phyloP scores from a whole-genome alignment of 2,329 filamentous ascomycete genomes.

The Trichoderma aggressivum region DNA sequence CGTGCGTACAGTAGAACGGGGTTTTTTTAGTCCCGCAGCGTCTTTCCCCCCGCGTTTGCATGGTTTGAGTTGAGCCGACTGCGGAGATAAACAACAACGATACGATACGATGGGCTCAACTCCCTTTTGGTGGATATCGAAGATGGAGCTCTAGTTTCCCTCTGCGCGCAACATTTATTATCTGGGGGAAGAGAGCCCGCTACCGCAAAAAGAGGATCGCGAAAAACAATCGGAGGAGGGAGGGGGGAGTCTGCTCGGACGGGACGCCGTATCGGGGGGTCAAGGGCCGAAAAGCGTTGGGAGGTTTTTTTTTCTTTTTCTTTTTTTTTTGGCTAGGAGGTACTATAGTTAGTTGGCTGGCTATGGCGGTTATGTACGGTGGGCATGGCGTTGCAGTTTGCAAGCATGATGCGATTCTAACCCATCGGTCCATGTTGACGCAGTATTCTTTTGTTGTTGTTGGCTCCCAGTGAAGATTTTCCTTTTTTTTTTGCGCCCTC shows the following conservation, averaged over 20 bases:
- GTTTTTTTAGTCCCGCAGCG: not conserved
- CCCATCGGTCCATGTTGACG: not conserved
- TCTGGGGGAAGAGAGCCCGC: not conserved
- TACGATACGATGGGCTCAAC: not conserved
- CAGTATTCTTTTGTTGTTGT: not conserved
- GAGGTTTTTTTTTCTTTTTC: too few relatives aligned
- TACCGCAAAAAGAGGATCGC: not conserved
- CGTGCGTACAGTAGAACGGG: too few relatives aligned
- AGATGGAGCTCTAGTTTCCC: not conserved
- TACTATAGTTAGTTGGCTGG: not conserved
- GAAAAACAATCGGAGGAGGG: not conserved
- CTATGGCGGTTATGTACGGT: not conserved
- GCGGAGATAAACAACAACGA: not conserved
- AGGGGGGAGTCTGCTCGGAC: not conserved
- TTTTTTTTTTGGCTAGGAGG: not conserved
- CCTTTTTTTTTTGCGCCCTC: not conserved
- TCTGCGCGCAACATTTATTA: not conserved
- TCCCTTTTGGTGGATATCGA: not conserved
- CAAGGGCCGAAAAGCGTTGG: not conserved
- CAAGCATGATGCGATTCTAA: not conserved
- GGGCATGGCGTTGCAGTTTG: not conserved
- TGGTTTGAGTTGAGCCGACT: not conserved
- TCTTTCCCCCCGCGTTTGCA: slow-evolving; percentile 3
- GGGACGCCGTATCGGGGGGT: not conserved
- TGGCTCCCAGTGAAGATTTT: not conserved